Percentiles rank a stretch among this genome's conserved stretches.
Conservation (phyloP, 1,284 basidiomycete genomes). For the Cutaneotrichosporon dermatis region DNA sequence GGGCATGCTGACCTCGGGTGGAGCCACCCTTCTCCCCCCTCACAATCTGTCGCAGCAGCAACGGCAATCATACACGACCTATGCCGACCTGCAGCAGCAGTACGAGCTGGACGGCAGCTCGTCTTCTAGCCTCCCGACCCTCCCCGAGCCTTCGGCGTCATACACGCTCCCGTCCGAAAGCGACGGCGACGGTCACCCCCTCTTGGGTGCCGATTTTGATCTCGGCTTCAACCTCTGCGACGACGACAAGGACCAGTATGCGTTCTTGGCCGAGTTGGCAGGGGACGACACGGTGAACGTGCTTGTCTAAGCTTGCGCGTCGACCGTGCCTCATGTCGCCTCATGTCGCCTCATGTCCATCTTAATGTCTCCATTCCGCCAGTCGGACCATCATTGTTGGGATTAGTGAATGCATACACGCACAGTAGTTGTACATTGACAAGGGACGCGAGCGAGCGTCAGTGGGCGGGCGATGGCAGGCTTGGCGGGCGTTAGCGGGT, state of each 20-base stretch:
- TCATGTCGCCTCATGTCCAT: background rate
- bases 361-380: too few relatives aligned
- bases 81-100: background rate
- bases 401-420: conserved; percentile 7
- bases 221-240: conserved; percentile 13
- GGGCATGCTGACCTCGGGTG: background rate
- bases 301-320: background rate
- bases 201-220: conserved; percentile 5
- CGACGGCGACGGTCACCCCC: background rate
- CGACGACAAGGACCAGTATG: conserved; percentile 17
- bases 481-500: too few relatives aligned
- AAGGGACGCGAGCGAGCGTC: too few relatives aligned
- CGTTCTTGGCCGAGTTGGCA: conserved; percentile 15
- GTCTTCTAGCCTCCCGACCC: conserved; percentile 7
- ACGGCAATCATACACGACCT: background rate
- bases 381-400: background rate
- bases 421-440: background rate
- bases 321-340: background rate
- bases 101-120: background rate
- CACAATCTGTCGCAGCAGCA: conserved; percentile 7
- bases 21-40: conserved; percentile 12
- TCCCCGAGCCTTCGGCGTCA: conserved; percentile 11
- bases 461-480: too few relatives aligned
- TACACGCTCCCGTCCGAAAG: conserved; percentile 1
- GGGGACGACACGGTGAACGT: background rate